phyloP scores from a whole-genome alignment of 768 basidiomycete species.

The Suillus tomentosus region DNA sequence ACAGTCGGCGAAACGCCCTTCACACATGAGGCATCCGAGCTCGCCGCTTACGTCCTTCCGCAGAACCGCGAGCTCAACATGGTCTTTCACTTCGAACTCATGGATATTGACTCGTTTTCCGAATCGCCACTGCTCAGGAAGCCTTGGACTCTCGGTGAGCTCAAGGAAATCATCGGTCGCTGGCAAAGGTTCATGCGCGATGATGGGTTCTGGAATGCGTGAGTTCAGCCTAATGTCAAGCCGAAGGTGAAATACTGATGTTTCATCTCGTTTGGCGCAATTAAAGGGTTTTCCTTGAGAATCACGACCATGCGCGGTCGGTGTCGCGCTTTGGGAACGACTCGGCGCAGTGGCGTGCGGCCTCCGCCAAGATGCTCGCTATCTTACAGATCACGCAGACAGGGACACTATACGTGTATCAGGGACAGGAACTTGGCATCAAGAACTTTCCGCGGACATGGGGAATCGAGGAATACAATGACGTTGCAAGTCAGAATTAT shows the following conservation, averaged over 20 bases:
- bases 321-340: conserved; percentile 73
- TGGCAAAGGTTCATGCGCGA: conserved; percentile 64
- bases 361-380: conserved; percentile 68
- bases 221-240: conserved; percentile 20
- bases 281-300: conserved; percentile 60
- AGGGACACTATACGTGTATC: conserved; percentile 76
- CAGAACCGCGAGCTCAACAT: conserved; percentile 62
- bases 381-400: conserved; percentile 60
- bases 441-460: too few species aligned
- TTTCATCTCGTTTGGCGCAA: conserved; percentile 1
- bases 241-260: not conserved
- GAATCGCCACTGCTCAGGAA: conserved; percentile 43
- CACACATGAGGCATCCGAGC: conserved; percentile 49
- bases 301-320: conserved; percentile 66
- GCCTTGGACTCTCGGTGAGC: conserved; percentile 53
- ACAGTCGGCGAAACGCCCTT: conserved; percentile 70
- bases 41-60: conserved; percentile 60
- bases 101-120: conserved; percentile 56
- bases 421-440: conserved; percentile 35
- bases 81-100: conserved; percentile 65
- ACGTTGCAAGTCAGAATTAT: too few species aligned
- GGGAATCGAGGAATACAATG: too few species aligned
- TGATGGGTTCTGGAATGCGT: conserved; percentile 70
- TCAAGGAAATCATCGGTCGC: conserved; percentile 45
- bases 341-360: conserved; percentile 50